phyloP scores from a whole-genome alignment of 192 early-diverging fungal species.

The Podila minutissima region DNA sequence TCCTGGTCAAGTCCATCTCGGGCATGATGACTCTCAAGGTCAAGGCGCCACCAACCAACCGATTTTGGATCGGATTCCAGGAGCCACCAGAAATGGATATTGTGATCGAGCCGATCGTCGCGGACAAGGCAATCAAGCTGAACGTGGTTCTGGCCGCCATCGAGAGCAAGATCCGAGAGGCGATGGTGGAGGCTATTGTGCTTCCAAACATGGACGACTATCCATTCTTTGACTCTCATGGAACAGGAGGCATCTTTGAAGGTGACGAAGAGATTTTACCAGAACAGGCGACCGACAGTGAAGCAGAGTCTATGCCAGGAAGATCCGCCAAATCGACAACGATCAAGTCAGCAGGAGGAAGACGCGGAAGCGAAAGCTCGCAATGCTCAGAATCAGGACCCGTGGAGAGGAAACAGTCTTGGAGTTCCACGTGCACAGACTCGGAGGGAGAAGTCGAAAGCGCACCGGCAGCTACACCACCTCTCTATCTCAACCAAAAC shows the following conservation, averaged over 20 bases:
- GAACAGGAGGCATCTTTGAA: slow-evolving; percentile 70
- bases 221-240: slow-evolving; percentile 77
- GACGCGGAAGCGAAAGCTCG: slow-evolving; percentile 38
- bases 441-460: slow-evolving; percentile 36
- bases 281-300: slow-evolving; percentile 27
- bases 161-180: slow-evolving; percentile 84
- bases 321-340: slow-evolving; percentile 6
- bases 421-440: slow-evolving; percentile 39
- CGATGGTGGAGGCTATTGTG: slow-evolving; percentile 83
- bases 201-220: slow-evolving; percentile 93
- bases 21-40: slow-evolving; percentile 85
- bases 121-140: slow-evolving; percentile 83
- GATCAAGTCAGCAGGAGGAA: not conserved
- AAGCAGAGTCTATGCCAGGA: slow-evolving; percentile 18
- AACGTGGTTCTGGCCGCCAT: slow-evolving; percentile 84
- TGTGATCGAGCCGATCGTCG: slow-evolving; percentile 85
- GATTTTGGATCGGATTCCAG: slow-evolving; percentile 91
- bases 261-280: slow-evolving; percentile 33
- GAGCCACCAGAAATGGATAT: slow-evolving; percentile 81
- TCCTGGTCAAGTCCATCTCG: slow-evolving; percentile 76
- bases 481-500: slow-evolving; percentile 21
- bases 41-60: slow-evolving; percentile 84
- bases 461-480: slow-evolving; percentile 1
- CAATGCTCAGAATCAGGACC: slow-evolving; percentile 17
- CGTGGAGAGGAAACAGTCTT: slow-evolving; percentile 17